Base-by-base conservation (phyloP, 2,329 filamentous ascomycete genomes). In the Colletotrichum theobromicola region DNA sequence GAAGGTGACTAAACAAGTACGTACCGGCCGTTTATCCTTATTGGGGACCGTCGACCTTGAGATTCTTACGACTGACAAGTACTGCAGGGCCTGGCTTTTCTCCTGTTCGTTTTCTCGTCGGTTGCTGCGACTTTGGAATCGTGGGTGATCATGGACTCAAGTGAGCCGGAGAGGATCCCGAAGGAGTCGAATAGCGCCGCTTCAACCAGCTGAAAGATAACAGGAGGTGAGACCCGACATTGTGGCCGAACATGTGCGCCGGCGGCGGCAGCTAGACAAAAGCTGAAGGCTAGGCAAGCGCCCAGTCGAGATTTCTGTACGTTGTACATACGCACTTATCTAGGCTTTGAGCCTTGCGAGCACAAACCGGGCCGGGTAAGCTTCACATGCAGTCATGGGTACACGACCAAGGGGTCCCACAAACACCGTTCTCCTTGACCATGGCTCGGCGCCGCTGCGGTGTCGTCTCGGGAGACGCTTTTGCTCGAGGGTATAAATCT, bases 1-100 rank as follows among this genome's bases (percentile, higher is more conserved):
- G 72, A 74, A 62, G 35, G 71, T 71, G 67, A 74, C 71, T 64
- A 71, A 74, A 50, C 35, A n/a, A 53, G 72, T 67, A 72, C 72
- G 62, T 72, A 72, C 68, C 63, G 5, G 34, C 18, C 6, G 26
- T n/a, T 53, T 65, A 34, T n/a, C 21, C 53, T 37, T 66, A 60
- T 35, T 37, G 66, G 58, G 24, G 32, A 34, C 46, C 35, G 28
- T 58, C 21, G 24, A 66, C 60, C 42, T 70, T 26, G 37, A 55
- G 50, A n/a, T 63, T 61, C 21, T 30, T 55, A 42, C 35, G 34
- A 63, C 61, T 62, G 57, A 63, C 32, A 70, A n/a, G 34, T 50
- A 69, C 53, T 34, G 26, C 34, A 42, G 42, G 42, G n/a, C 32
- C 30, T 24, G 18, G 21, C 7, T n/a, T 46, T 21, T 63, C 55